Evolutionary conservation across 495 filamentous ascomycete genomes (phyloP).

Genomic region (Penicillium malachiteum): DNA sequence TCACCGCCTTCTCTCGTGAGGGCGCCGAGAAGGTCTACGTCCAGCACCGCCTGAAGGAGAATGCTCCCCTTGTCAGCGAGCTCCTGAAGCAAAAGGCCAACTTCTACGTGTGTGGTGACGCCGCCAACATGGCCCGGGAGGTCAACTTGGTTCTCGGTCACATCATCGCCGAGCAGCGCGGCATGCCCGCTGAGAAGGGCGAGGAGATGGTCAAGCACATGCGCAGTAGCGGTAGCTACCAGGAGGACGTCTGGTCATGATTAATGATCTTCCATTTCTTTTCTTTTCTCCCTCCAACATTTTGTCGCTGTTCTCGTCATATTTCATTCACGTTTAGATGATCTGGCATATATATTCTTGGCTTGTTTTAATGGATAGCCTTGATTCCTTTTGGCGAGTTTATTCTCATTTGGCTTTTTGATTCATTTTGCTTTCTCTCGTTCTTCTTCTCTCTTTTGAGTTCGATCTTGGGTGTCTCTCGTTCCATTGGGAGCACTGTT

Average conservation of each 20-base stretch:
- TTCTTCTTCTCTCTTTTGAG: conserved; percentile 1
- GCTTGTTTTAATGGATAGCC: conserved; percentile 2
- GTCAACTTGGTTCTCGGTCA: conserved; percentile 82
- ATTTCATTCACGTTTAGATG: conserved; percentile 28
- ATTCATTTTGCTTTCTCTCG: conserved; percentile 1
- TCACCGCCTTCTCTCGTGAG: conserved; percentile 93
- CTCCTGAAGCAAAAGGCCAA: conserved; percentile 86
- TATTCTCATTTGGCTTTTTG: conserved; percentile 18
- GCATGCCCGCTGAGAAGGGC: conserved; percentile 75
- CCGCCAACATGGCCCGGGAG: conserved; percentile 96
- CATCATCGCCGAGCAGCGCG: conserved; percentile 81
- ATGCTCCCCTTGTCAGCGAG: conserved; percentile 80
- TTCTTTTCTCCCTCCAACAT: conserved; percentile 9
- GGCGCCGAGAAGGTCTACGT: conserved; percentile 85
- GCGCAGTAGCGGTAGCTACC: conserved; percentile 90
- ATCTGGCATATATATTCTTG: conserved; percentile 33
- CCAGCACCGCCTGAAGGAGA: conserved; percentile 85
- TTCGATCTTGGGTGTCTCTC: not conserved
- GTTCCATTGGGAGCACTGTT: conserved; percentile 3
- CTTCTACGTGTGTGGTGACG: conserved; percentile 98
- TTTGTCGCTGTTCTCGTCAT: conserved; percentile 12
- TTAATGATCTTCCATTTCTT: conserved; percentile 10
- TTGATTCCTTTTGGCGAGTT: not conserved
- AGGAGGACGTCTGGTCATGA: conserved; percentile 95
- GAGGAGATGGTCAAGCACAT: conserved; percentile 97